These are phyloP conservation scores for Tolypocladium nubicola DNA, from an alignment of 2,329 filamentous ascomycete species.

Conservation along the genomic window DNA sequence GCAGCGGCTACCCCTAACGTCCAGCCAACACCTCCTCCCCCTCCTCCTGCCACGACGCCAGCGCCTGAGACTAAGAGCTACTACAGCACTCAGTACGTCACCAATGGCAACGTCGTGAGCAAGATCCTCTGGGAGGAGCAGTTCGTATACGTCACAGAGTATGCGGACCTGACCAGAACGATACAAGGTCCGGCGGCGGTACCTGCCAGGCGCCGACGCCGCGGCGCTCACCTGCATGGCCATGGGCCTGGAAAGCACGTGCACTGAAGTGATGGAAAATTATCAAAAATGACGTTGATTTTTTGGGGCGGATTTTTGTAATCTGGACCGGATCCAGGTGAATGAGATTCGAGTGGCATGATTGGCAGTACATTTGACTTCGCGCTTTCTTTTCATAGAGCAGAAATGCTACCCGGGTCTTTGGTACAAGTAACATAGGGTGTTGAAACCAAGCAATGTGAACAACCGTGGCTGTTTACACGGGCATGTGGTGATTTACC, in stretches of 20 bases:
- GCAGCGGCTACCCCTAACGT: background rate
- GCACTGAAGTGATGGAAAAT: constrained; percentile 5
- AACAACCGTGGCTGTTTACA: background rate
- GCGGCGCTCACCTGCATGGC: constrained; percentile 24
- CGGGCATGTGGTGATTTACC: too few species aligned
- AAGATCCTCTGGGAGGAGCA: constrained; percentile 49
- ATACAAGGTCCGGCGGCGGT: constrained; percentile 12
- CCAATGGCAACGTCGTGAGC: constrained; percentile 36
- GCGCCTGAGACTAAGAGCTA: constrained; percentile 18
- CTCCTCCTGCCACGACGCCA: constrained; percentile 5
- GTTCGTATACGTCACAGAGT: constrained; percentile 39
- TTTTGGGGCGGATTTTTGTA: constrained; percentile 8
- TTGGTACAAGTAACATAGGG: constrained; percentile 19
- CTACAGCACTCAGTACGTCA: constrained; percentile 42
- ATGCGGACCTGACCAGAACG: constrained; percentile 29
- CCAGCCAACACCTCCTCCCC: constrained; percentile 4
- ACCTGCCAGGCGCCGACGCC: constrained; percentile 13
- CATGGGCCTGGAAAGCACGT: constrained; percentile 23
- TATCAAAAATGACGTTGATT: constrained; percentile 8
- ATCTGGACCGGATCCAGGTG: constrained; percentile 27
- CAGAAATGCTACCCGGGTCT: constrained; percentile 18
- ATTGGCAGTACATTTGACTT: constrained; percentile 24
- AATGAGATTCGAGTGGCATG: constrained; percentile 17
- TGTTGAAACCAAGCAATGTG: constrained; percentile 9
- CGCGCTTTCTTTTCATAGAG: constrained; percentile 20